Base-by-base conservation (phyloP, 176 grass and related monocot genomes). In the Ampelocalamus luodianensis region DNA sequence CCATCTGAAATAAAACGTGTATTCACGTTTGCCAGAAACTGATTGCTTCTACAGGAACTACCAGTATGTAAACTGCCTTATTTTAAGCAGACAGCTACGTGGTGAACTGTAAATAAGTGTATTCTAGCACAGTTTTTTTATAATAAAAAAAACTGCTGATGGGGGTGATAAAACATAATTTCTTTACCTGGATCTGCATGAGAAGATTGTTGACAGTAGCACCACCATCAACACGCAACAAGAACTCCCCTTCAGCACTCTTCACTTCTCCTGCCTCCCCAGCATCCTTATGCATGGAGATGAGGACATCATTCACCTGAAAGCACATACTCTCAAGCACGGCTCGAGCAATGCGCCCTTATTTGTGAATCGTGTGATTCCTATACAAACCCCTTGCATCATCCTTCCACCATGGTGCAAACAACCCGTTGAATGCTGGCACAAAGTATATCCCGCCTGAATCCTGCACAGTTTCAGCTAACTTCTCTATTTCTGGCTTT, bases 401-500 rank as follows among this genome's bases (percentile, higher is more conserved):
- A 45, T 98, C 96, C 7, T 84, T 87, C 96, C 96, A 98, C 96
- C 96, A 98, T 50, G 96, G 96, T 24, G 96, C 96, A 62, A 95
- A 98, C 68, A 98, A 10, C 1, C 96, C 96, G 23, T 92, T 98
- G 64, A 98, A 98, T 11, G 96, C 93, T 26, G 96, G 96, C 7
- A 98, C 96, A 48, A 98, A 95, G 68, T 98, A 98, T 5, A 95
- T 75, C 0, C 96, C 96, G 16, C 96, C 96, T 0, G 96, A 95
- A 77, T 87, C 89, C 18, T 87, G 61, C 77, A 98, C 93, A 10
- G 89, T 83, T 45, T 79, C 83, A 69, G 96, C 93, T 78, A 95
- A 60, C 20, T 55, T 82, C 79, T 95, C 96, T 4, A 95, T 95
- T 49, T n/a, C n/a, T n/a, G n/a, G n/a, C n/a, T n/a, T n/a, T 98